These are phyloP conservation scores for Talaromyces funiculosus DNA, from an alignment of 2,329 filamentous ascomycete genomes.

Conservation along the genomic window DNA sequence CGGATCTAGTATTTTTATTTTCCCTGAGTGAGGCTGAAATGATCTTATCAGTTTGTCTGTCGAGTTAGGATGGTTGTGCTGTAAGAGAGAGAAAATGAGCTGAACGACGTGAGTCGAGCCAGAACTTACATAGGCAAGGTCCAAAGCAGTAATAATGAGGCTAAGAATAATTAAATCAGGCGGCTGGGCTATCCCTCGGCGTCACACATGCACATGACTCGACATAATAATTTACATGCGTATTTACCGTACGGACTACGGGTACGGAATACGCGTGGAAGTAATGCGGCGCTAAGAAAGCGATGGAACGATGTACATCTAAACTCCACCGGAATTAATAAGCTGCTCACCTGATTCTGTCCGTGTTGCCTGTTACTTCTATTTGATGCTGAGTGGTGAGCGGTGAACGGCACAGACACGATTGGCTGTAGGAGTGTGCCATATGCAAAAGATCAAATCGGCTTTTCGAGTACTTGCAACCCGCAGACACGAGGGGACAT, in stretches of 20 bases:
- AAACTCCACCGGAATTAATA: background rate
- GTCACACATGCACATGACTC: background rate
- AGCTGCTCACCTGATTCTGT: background rate
- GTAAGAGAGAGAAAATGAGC: background rate
- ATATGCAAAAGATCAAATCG: background rate
- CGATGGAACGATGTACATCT: background rate
- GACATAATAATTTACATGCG: background rate
- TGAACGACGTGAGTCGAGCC: background rate
- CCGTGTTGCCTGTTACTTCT: background rate
- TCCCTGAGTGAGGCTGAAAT: background rate
- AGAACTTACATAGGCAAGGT: background rate
- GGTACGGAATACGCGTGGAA: background rate
- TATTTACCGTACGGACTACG: background rate
- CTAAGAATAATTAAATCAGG: background rate
- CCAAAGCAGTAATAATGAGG: background rate
- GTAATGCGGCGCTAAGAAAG: background rate
- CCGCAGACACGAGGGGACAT: background rate
- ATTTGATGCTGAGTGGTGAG: background rate
- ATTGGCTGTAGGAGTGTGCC: background rate
- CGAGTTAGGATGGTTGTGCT: background rate
- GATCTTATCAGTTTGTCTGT: background rate
- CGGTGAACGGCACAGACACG: background rate
- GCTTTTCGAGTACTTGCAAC: background rate
- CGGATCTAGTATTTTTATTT: too few relatives aligned
- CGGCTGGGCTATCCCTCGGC: background rate